Evolutionary conservation across 305 asterid species (phyloP).

Genomic region (Andrographis paniculata): DNA sequence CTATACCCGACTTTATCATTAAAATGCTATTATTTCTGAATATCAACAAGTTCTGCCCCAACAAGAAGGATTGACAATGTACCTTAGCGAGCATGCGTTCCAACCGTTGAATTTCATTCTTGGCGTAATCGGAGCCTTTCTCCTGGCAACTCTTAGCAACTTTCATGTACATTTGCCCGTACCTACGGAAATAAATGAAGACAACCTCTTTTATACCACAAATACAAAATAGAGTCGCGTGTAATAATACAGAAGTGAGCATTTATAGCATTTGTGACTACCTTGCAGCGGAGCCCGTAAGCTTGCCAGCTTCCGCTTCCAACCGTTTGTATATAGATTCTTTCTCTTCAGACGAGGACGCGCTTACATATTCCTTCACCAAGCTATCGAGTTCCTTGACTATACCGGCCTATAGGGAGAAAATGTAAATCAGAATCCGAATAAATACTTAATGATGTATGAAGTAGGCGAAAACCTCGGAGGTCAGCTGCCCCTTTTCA

Average conservation of each 20-base stretch:
- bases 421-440: constrained; percentile 13
- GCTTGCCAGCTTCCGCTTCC: constrained; percentile 73
- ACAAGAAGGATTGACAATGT: too few relatives aligned
- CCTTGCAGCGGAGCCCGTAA: constrained; percentile 69
- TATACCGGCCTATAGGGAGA: constrained; percentile 57
- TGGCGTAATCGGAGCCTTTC: constrained; percentile 77
- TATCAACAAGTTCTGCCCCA: too few relatives aligned
- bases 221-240: too few relatives aligned
- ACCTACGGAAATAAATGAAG: too few relatives aligned
- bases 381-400: constrained; percentile 49
- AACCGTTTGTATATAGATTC: constrained; percentile 39
- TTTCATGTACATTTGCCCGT: constrained; percentile 72
- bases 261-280: constrained; percentile 15
- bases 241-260: neutral
- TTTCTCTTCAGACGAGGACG: constrained; percentile 47
- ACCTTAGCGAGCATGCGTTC: constrained; percentile 92
- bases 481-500: constrained; percentile 61
- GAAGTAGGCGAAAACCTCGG: constrained; percentile 38
- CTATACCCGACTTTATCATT: too few relatives aligned
- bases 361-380: constrained; percentile 62
- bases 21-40: too few relatives aligned
- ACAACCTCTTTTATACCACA: too few relatives aligned
- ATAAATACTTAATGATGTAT: neutral
- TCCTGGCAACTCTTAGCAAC: constrained; percentile 74
- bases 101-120: constrained; percentile 64